Conservation (phyloP, 305 asterid species). For the Solanum chacoense region DNA sequence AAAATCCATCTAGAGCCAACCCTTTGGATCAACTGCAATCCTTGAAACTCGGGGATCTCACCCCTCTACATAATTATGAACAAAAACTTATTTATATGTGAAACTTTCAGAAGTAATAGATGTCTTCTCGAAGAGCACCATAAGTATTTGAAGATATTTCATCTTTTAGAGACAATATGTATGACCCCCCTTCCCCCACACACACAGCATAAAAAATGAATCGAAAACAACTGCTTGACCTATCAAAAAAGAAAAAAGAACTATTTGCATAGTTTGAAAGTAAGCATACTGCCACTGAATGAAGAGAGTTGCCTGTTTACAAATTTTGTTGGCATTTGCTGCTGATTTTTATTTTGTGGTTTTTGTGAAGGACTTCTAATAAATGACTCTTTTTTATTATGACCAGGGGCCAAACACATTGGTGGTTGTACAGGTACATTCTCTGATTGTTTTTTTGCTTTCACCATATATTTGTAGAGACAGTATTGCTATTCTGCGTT, state of each 20-base stretch:
- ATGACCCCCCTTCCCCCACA: background rate
- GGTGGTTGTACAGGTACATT: constrained; percentile 67
- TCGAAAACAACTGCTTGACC: background rate
- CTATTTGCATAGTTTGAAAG: background rate
- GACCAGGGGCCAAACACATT: constrained; percentile 60
- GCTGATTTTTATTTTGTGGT: background rate
- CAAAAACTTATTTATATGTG: background rate
- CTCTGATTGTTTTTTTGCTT: background rate
- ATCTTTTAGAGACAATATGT: background rate
- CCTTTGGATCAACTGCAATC: background rate
- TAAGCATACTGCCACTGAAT: background rate
- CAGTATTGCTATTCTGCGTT: background rate
- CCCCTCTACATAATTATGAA: background rate
- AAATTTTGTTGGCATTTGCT: background rate
- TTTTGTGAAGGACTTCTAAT: background rate
- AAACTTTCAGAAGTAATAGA: background rate
- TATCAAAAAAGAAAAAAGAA: background rate
- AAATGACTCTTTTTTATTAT: constrained; percentile 8
- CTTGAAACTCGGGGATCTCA: background rate
- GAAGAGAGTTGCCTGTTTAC: background rate
- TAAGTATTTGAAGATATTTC: background rate
- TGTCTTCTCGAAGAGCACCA: background rate
- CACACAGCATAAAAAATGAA: background rate
- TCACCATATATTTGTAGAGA: background rate
- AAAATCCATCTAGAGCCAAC: background rate